Evolutionary conservation across 2,329 filamentous ascomycete genomes (phyloP).

Genomic region (Trichoderma atroviride): DNA sequence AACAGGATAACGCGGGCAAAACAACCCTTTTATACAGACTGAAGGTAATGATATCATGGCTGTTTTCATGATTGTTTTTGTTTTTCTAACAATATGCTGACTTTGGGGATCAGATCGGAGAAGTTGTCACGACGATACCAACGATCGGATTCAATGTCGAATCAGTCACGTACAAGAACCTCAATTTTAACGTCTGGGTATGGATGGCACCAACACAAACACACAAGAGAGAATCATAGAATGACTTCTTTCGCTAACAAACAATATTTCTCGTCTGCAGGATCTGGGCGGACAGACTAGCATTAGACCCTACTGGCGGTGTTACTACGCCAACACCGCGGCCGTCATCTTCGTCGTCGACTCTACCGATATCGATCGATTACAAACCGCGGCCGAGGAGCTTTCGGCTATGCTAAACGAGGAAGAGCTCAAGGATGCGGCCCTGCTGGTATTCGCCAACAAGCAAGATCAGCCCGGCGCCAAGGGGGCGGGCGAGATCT

Average conservation of each 20-base stretch:
- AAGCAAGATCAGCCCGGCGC: conserved; percentile 98
- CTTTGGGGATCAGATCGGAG: conserved; percentile 73
- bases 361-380: conserved; percentile 92
- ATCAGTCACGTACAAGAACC: conserved; percentile 95
- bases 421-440: conserved; percentile 91
- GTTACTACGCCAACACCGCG: conserved; percentile 98
- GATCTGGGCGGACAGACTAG: conserved; percentile 98
- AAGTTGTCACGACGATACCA: conserved; percentile 98
- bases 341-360: conserved; percentile 99
- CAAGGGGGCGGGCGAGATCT: conserved; percentile 95
- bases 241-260: background rate
- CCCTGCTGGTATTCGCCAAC: conserved; percentile 94
- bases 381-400: conserved; percentile 91
- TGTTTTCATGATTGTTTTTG: background rate
- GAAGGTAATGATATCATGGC: conserved; percentile 62
- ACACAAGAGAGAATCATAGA: too few relatives aligned
- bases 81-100: background rate
- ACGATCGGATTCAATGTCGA: conserved; percentile 99
- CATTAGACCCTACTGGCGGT: conserved; percentile 98
- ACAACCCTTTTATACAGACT: conserved; percentile 95
- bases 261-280: conserved; percentile 43
- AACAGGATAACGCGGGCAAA: conserved; percentile 98
- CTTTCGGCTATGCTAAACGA: conserved; percentile 94
- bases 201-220: conserved; percentile 35
- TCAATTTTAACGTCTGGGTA: conserved; percentile 99